Evolutionary conservation across 495 filamentous ascomycete species (phyloP), one percentile per base, ranked within the genome.

Genomic region (Pyrenula massariospora): DNA sequence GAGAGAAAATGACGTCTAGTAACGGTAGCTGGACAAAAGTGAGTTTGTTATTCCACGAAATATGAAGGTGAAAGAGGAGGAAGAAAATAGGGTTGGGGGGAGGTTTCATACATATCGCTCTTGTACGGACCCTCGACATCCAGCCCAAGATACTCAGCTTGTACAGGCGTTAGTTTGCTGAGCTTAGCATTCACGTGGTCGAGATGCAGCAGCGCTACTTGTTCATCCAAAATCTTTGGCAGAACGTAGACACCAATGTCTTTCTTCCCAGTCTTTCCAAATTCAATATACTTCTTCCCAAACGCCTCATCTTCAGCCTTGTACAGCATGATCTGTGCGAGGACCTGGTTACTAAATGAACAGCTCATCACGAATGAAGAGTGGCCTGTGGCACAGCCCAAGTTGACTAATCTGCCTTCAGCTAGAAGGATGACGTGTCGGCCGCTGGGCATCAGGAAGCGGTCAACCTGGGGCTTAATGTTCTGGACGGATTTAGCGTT

Each of bases 321-420:
- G 86, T 76, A 98, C 60, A 98, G 80, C 79, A 95, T 87, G 75
- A 98, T 98, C 78, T 98, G 93, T 24, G 93, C 93, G 69, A 98
- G 89, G 61, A 96, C 93, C 82, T 98, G 93, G 84, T 98, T 98
- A 79, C 92, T 96, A 87, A 98, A 98, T 59, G 91, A 96, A 88
- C 93, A 98, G 62, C 89, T 95, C 93, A 98, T 96, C 82, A 98
- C 93, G 78, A 98, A 98, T 52, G 92, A 96, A 64, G 91, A 95
- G 87, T 98, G 93, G 59, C 93, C 93, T 58, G 93, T 98, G 68
- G 93, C 93, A 77, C 93, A 98, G 72, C 93, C 93, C 56, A 98
- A 80, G 82, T 98, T 98, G 76, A 98, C 94, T 56, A 98, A 87
- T 79, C 93, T 92, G 63, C 93, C 93, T 76, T 98, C 93, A 61